Percentiles rank a stretch among this genome's conserved stretches.
Conservation (phyloP, 306 rosid species). For the Glycine tomentella region DNA sequence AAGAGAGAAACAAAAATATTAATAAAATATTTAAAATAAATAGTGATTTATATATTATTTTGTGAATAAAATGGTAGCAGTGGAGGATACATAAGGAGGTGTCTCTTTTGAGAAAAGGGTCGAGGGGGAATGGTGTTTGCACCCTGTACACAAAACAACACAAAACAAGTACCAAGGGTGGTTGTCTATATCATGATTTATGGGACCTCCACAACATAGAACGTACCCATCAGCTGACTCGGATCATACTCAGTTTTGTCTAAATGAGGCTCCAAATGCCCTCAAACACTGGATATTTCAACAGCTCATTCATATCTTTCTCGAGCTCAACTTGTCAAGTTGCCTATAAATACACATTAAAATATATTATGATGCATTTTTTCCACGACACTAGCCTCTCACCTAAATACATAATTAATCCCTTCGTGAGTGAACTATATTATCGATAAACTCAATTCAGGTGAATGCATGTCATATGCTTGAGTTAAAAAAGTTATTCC, state of each 20-base stretch:
- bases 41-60: too few relatives aligned
- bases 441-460: neutral
- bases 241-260: slow-evolving; percentile 43
- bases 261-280: neutral
- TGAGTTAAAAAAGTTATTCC: too few relatives aligned
- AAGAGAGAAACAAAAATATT: too few relatives aligned
- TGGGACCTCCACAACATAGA: slow-evolving; percentile 5
- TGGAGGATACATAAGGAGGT: too few relatives aligned
- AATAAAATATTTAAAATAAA: too few relatives aligned
- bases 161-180: neutral
- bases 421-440: neutral
- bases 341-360: neutral
- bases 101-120: too few relatives aligned
- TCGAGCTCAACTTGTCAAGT: slow-evolving; percentile 37
- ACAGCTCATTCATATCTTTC: neutral
- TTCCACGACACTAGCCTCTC: neutral
- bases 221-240: slow-evolving; percentile 45
- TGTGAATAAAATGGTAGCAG: too few relatives aligned
- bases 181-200: too few relatives aligned
- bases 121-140: too few relatives aligned
- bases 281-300: neutral
- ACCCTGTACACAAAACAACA: neutral
- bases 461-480: too few relatives aligned
- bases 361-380: neutral
- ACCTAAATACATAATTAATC: neutral